These are phyloP conservation scores for Kentomonas sorsogonicus DNA, from an alignment of 208 protist genomes.

Conservation along the genomic window DNA sequence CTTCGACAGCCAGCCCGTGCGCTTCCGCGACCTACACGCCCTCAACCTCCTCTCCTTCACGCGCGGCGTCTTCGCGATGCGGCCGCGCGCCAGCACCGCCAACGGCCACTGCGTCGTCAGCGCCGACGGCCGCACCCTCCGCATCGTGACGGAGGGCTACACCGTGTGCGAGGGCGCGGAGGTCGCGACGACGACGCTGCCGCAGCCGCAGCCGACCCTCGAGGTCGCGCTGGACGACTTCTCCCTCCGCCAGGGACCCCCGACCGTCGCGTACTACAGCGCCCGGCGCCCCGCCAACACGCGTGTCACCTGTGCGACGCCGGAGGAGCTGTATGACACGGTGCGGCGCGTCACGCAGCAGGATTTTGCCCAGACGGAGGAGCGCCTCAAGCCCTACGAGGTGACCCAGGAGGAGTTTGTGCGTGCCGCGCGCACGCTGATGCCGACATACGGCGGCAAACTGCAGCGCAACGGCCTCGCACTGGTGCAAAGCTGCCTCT, in stretches of 20 bases:
- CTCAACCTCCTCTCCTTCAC: constrained; percentile 10
- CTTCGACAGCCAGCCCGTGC: constrained; percentile 20
- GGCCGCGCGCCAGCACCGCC: neutral
- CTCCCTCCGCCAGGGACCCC: neutral
- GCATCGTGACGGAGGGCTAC: neutral
- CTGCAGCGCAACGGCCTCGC: too few species aligned
- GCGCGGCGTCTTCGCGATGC: neutral
- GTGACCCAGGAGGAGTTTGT: neutral
- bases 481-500: too few species aligned
- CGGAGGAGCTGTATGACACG: neutral
- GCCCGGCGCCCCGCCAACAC: too few species aligned
- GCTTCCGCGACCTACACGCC: constrained; percentile 8
- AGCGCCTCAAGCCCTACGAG: neutral
- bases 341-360: neutral
- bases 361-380: neutral
- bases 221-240: neutral
- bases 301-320: neutral
- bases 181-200: neutral
- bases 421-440: neutral
- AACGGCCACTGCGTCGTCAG: neutral
- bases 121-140: neutral
- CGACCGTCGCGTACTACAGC: too few species aligned
- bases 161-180: neutral
- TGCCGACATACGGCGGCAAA: too few species aligned
- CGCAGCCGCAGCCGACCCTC: neutral